Percentiles rank a stretch among this genome's conserved stretches.
phyloP scores from a whole-genome alignment of 1,139 yeast species.

The Yamadazyma songkhlaensis region DNA sequence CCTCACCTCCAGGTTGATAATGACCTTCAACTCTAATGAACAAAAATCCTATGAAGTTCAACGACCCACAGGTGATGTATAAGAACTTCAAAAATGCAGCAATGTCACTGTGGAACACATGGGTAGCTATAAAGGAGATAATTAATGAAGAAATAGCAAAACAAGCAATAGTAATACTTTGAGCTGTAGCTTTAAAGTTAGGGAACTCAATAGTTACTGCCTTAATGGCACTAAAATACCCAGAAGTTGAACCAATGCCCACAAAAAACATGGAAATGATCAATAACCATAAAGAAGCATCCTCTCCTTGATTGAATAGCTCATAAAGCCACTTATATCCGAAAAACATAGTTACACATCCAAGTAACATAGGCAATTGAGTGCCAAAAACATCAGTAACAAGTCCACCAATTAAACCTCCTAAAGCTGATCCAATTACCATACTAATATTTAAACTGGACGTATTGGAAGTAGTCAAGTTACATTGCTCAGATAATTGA shows the following conservation, averaged over 20 bases:
- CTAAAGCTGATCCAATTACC: conserved; percentile 31
- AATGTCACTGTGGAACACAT: conserved; percentile 21
- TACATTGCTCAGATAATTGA: conserved; percentile 29
- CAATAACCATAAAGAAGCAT: conserved; percentile 16
- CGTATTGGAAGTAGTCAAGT: conserved; percentile 25
- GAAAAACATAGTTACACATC: conserved; percentile 20
- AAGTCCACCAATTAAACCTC: conserved; percentile 30
- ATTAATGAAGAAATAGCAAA: conserved; percentile 36
- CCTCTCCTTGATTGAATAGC: conserved; percentile 18
- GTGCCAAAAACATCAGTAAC: conserved; percentile 34
- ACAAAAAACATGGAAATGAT: conserved; percentile 29
- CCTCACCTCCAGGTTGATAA: conserved; percentile 13
- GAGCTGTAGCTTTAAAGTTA: conserved; percentile 31
- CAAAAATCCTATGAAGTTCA: conserved; percentile 27
- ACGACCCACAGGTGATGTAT: conserved; percentile 21
- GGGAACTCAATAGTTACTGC: conserved; percentile 35
- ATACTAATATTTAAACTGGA: conserved; percentile 31
- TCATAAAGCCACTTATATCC: conserved; percentile 29
- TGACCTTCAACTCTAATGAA: conserved; percentile 32
- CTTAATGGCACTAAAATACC: conserved; percentile 33
- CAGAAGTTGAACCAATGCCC: conserved; percentile 33
- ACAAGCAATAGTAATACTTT: conserved; percentile 35
- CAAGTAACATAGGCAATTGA: conserved; percentile 30
- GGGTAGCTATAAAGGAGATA: conserved; percentile 23
- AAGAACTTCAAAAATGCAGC: conserved; percentile 23